Evolutionary conservation across 1,284 basidiomycete species (phyloP), one percentile per base, ranked within the genome.

Genomic region (Tilletiopsis washingtonensis): DNA sequence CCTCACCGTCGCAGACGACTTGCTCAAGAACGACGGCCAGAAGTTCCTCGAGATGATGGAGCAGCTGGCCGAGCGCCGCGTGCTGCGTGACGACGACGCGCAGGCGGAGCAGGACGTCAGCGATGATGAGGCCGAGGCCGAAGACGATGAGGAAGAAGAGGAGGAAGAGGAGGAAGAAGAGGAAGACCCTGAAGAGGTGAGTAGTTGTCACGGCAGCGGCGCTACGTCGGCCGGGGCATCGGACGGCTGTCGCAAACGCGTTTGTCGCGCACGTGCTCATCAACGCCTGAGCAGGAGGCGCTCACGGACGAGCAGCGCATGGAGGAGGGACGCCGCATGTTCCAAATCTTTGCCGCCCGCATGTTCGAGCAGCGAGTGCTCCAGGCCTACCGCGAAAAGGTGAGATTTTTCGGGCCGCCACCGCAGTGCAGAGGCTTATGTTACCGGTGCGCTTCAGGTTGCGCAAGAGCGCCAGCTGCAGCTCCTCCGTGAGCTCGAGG

Each of bases 41-140:
- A 97, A 96, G 78, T 97, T 98, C 78, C 78, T 98, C 67, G 91
- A 98, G 78, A 98, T 98, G 93, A 98, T 98, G 93, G 93, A 98
- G 75, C 90, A 94, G 75, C 81, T 98, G 29, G 91, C 93, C 1
- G 91, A 97, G 72, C 83, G 89, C 53, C 82, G 91, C 39, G 88
- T 91, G 80, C 84, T 87, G 59, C 82, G 93, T 3, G 89, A 71
- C 85, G 91, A 74, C 88, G 88, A 5, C 84, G 56, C 50, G 27
- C 45, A 36, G 19, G 56, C 56, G 40, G 55, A 62, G 45, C 56
- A 62, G 15, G 46, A 48, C 20, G 80, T 80, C 15, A 80, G 79
- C 51, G 61, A 62, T 9, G 61, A 62, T 26, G 61, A 57, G 17
- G 57, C 61, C 5, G 57, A 56, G 4, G 47, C 24, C 12, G 64